These are phyloP conservation scores for Aspergillus sp. DNA, from an alignment of 2,329 filamentous ascomycete species.

Conservation along the genomic window DNA sequence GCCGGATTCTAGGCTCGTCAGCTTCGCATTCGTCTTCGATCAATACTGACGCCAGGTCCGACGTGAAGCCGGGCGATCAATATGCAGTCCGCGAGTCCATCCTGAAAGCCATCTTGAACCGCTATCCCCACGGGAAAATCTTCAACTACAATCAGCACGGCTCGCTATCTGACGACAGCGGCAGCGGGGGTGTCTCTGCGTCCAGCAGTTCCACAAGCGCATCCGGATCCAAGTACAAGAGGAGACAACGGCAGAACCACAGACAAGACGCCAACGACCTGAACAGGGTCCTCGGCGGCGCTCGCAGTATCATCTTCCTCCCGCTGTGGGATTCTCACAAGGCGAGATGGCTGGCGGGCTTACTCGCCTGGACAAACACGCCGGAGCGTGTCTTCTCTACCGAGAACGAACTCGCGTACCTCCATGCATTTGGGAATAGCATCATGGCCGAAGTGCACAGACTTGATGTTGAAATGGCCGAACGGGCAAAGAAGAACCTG, in stretches of 20 bases:
- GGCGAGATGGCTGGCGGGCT: slow-evolving; percentile 24
- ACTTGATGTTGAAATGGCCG: slow-evolving; percentile 22
- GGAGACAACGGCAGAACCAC: no score
- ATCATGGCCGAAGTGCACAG: slow-evolving; percentile 28
- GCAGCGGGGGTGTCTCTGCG: slow-evolving; percentile 3
- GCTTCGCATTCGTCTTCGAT: no score
- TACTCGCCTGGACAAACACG: slow-evolving; percentile 22
- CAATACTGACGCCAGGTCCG: no score
- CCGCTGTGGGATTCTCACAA: slow-evolving; percentile 31
- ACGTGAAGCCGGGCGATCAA: no score
- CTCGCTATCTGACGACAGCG: slow-evolving; percentile 11
- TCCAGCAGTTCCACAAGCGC: no score
- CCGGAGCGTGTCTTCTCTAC: slow-evolving; percentile 18
- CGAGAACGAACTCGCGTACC: slow-evolving; percentile 22
- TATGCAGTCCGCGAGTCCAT: slow-evolving; percentile 10
- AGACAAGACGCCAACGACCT: slow-evolving; percentile 13
- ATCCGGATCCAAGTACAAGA: no score
- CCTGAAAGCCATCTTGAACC: slow-evolving; percentile 19
- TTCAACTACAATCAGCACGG: slow-evolving; percentile 24
- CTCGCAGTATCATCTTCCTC: slow-evolving; percentile 24
- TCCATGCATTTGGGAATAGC: slow-evolving; percentile 26
- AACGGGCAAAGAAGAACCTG: slow-evolving; percentile 31
- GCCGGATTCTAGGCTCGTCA: no score
- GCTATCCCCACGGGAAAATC: slow-evolving; percentile 21
- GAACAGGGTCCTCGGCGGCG: slow-evolving; percentile 11